Evolutionary conservation across 441 rosid genomes (phyloP).

Genomic region (Erysimum cheiri): DNA sequence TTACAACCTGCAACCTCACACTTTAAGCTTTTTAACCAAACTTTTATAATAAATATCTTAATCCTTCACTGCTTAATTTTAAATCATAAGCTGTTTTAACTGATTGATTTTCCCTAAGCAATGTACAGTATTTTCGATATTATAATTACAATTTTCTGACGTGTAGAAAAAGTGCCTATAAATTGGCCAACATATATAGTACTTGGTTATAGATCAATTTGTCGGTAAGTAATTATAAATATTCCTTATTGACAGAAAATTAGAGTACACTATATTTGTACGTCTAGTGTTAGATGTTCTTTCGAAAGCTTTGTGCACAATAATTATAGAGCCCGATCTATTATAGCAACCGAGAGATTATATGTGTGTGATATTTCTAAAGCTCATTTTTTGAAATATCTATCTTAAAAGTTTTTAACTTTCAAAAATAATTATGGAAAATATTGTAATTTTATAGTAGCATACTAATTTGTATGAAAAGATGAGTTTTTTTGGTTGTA

Average conservation of each 20-base stretch:
- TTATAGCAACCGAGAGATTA: too few relatives aligned
- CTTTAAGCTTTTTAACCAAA: slow-evolving; percentile 34
- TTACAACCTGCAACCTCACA: slow-evolving; percentile 41
- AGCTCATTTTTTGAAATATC: background rate
- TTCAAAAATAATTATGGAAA: background rate
- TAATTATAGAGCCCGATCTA: too few relatives aligned
- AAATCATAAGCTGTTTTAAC: slow-evolving; percentile 1
- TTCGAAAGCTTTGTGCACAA: too few relatives aligned
- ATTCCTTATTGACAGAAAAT: background rate
- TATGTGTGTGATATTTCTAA: background rate
- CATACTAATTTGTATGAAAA: background rate
- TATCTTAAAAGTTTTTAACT: background rate
- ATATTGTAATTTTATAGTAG: background rate
- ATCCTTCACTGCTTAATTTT: slow-evolving; percentile 17
- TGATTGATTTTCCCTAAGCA: background rate
- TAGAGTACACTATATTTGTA: background rate
- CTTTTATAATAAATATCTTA: slow-evolving; percentile 22
- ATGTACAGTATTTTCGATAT: background rate
- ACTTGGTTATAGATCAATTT: slow-evolving; percentile 3
- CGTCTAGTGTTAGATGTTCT: too few relatives aligned
- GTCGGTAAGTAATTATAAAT: background rate
- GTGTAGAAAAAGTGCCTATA: background rate
- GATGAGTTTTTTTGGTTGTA: slow-evolving; percentile 1
- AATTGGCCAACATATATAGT: background rate
- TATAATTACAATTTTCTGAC: background rate